phyloP scores from a whole-genome alignment of 208 protist species.

The Leishmania lainsoni region DNA sequence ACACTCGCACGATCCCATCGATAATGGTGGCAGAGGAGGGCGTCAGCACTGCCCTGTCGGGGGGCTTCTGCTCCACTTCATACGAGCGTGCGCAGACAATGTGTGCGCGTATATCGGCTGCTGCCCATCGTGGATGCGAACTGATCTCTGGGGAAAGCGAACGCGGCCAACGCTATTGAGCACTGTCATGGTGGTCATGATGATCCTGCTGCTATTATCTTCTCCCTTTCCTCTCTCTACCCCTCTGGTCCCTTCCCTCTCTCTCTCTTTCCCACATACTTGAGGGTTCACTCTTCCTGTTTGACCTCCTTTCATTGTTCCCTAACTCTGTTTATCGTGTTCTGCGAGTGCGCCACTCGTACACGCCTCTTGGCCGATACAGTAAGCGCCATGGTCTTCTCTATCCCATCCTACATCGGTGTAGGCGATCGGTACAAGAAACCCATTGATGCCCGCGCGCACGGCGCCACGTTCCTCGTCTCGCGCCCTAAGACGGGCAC shows the following conservation, averaged over 20 bases:
- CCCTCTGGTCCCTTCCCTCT: background rate
- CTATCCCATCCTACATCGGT: constrained; percentile 85
- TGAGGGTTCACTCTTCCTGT: background rate
- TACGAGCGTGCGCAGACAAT: background rate
- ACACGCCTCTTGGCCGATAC: background rate
- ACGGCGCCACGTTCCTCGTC: constrained; percentile 73
- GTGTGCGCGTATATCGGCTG: background rate
- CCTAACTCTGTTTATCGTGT: background rate
- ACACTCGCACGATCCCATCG: background rate
- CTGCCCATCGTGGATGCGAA: background rate
- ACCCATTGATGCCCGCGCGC: constrained; percentile 58
- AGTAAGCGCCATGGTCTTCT: constrained; percentile 79
- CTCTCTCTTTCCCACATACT: background rate
- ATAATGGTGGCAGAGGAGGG: background rate
- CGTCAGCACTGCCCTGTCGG: background rate
- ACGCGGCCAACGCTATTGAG: background rate
- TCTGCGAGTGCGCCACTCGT: background rate
- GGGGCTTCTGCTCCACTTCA: background rate
- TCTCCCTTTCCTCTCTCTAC: background rate
- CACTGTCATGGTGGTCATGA: background rate
- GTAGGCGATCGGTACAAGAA: constrained; percentile 75
- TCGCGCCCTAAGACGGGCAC: constrained; percentile 77
- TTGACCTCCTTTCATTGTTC: too few relatives aligned
- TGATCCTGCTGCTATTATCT: background rate
- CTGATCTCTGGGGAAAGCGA: background rate